These are phyloP conservation scores for Paramecium sonneborni DNA, from an alignment of 73 alveolate genomes.

Conservation along the genomic window DNA sequence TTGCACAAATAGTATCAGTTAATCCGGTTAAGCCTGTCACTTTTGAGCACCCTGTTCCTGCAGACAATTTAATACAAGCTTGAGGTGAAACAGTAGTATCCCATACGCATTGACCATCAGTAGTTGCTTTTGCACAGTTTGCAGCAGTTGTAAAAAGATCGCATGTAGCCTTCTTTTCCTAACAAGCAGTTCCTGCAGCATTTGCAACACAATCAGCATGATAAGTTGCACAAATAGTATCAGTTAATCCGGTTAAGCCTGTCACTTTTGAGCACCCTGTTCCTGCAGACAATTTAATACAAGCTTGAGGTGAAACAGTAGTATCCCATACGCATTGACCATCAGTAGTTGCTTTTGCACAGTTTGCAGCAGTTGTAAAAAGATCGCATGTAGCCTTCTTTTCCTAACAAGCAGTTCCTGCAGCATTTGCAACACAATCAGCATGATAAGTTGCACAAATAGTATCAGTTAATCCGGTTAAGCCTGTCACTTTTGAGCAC, in stretches of 20 bases:
- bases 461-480: not conserved
- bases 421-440: not conserved
- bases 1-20: not conserved
- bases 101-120: not conserved
- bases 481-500: not conserved
- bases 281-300: too few species aligned
- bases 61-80: not conserved
- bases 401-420: not conserved
- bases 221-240: not conserved
- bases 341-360: not conserved
- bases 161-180: not conserved
- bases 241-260: not conserved
- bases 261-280: not conserved
- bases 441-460: not conserved
- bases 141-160: too few species aligned
- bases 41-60: too few species aligned
- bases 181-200: not conserved
- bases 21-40: not conserved
- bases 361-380: not conserved
- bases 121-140: not conserved
- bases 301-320: not conserved
- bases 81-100: not conserved
- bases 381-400: not conserved
- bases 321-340: not conserved
- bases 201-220: not conserved